Conservation (phyloP, 306 rosid species). For the Begonia peltatifolia region DNA sequence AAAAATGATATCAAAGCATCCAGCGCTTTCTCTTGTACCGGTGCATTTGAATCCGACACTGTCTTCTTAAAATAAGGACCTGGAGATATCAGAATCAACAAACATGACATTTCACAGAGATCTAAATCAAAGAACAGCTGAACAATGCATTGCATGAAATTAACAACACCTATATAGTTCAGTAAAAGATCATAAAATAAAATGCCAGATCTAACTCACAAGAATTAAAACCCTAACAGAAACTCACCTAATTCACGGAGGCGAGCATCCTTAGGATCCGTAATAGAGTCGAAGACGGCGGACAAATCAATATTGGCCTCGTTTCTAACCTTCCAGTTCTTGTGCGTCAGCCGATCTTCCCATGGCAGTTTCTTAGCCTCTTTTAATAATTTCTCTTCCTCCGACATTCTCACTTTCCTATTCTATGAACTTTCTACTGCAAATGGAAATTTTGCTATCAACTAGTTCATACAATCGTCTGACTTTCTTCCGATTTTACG, state of each 20-base stretch:
- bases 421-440: not conserved
- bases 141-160: not conserved
- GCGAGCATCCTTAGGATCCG: conserved; percentile 95
- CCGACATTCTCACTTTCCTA: conserved; percentile 33
- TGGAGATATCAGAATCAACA: conserved; percentile 13
- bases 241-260: conserved; percentile 83
- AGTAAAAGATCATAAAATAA: conserved; percentile 8
- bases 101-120: conserved; percentile 16
- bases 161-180: conserved; percentile 12
- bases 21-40: conserved; percentile 96
- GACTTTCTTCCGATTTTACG: not conserved
- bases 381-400: conserved; percentile 89
- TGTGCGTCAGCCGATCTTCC: conserved; percentile 92
- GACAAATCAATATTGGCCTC: conserved; percentile 92
- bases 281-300: conserved; percentile 73
- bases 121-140: conserved; percentile 7
- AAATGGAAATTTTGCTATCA: not conserved
- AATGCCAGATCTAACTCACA: conserved; percentile 11
- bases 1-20: conserved; percentile 85
- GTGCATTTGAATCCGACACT: conserved; percentile 87
- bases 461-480: not conserved
- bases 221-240: conserved; percentile 24
- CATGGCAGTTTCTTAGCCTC: conserved; percentile 97
- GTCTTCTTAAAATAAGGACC: conserved; percentile 78
- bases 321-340: conserved; percentile 97